Conservation (phyloP, 2,329 filamentous ascomycete species). For the Capronia epimyces region DNA sequence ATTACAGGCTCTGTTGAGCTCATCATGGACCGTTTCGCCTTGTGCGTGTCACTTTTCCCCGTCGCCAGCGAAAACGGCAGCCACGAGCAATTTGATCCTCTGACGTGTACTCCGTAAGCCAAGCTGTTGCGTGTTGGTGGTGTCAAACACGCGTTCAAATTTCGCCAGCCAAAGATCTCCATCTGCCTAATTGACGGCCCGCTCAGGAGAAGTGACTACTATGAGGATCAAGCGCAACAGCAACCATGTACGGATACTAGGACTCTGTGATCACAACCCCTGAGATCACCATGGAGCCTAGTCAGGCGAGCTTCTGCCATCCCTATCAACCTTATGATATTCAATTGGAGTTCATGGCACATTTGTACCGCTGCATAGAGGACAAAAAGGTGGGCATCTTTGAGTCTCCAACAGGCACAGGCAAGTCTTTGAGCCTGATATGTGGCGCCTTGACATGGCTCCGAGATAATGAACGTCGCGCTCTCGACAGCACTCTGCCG, state of each 20-base stretch:
- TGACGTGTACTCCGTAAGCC: background rate
- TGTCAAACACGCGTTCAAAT: slow-evolving; percentile 1
- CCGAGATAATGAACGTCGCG: slow-evolving; percentile 64
- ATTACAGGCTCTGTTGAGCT: no score
- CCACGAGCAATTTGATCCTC: background rate
- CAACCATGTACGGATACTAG: background rate
- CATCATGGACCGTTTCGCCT: background rate
- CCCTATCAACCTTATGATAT: slow-evolving; percentile 84
- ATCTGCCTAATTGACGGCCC: background rate
- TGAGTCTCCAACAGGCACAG: slow-evolving; percentile 88
- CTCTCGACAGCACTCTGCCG: slow-evolving; percentile 23
- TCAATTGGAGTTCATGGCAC: slow-evolving; percentile 80
- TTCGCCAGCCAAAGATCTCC: background rate
- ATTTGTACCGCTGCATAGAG: slow-evolving; percentile 73
- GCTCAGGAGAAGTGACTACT: background rate
- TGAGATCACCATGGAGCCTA: slow-evolving; percentile 32
- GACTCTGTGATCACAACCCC: background rate
- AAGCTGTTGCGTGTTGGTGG: background rate
- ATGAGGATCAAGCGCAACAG: background rate
- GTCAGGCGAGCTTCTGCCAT: slow-evolving; percentile 65
- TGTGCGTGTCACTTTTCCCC: no score
- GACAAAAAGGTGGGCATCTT: slow-evolving; percentile 78
- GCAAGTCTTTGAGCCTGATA: slow-evolving; percentile 87
- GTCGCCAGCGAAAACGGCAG: background rate
- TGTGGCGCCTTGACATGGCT: slow-evolving; percentile 87